A percentile compares a stretch with the other conserved stretches of the same genome.
Conservation (phyloP, 2,329 filamentous ascomycete species). For the Stromatinia cepivora region DNA sequence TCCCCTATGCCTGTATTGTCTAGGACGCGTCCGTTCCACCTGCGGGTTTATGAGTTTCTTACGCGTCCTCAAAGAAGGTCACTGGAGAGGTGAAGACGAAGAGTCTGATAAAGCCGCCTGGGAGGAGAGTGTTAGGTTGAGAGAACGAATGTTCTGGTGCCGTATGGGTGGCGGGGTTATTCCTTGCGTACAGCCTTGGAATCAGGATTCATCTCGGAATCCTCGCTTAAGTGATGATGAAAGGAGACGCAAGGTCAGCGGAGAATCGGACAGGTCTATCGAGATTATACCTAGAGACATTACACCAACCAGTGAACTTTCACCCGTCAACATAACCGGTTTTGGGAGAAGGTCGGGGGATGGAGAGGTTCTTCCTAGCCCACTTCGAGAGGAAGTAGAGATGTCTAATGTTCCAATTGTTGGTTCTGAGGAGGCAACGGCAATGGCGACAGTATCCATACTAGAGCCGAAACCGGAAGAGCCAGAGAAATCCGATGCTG, state of each 20-base stretch:
- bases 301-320: conserved; percentile 32
- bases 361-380: conserved; percentile 17
- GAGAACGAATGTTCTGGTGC: conserved; percentile 97
- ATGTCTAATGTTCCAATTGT: not conserved
- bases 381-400: conserved; percentile 21
- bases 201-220: conserved; percentile 31
- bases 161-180: conserved; percentile 89
- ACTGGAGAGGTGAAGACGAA: conserved; percentile 80
- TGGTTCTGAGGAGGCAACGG: not conserved
- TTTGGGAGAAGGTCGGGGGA: conserved; percentile 10
- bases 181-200: conserved; percentile 48
- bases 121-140: conserved; percentile 87
- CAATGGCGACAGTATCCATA: not conserved
- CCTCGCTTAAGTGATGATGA: conserved; percentile 38
- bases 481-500: not conserved
- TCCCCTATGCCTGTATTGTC: conserved; percentile 85
- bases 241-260: conserved; percentile 36
- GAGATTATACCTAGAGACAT: conserved; percentile 39
- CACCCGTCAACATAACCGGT: conserved; percentile 20
- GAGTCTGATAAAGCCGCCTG: conserved; percentile 86
- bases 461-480: not conserved
- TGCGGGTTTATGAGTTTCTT: conserved; percentile 93
- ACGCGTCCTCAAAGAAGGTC: conserved; percentile 86
- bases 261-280: conserved; percentile 38
- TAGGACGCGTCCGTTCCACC: conserved; percentile 78